Base-by-base conservation (phyloP, 371 early-diverging fungal genomes). In the Nematocida parisii region DNA sequence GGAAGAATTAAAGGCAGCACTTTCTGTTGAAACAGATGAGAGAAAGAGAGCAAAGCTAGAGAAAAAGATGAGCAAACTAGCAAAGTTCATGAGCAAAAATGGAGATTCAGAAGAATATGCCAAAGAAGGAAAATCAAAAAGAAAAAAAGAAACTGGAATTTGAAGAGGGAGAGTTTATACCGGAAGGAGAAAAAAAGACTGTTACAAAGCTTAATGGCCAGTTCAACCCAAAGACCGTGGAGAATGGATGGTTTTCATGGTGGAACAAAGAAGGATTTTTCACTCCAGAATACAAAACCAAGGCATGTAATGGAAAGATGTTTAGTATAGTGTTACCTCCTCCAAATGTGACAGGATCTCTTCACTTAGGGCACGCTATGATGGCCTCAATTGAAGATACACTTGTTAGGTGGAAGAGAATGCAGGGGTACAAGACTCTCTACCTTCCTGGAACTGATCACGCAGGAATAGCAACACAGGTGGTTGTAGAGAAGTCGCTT, bases 391-490 rank as follows among this genome's bases (percentile, higher is more conserved):
- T 99, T 82, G 94, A 98, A 89, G 99, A 99, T 89, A 84, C 92
- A 47, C 87, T 99, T 82, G 89, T 91, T n/a, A 91, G 99, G 85
- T 96, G 82, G 47, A 93, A 96, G 87, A 91, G 99, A 72, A 95
- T 97, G 95, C 90, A 92, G 83, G 95, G 96, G 45, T 91, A 94
- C 86, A 92, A 95, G 6, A 92, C 93, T 4, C 89, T 99, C 66
- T 97, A 91, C 88, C 90, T 94, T 71, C 95, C 96, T n/a, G 99
- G 98, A 71, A 91, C 91, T 62, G 99, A 99, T 87, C 99, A 99
- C 85, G 99, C 98, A 15, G 97, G 97, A 86, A 97, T 99, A 85
- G 93, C 97, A 24, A 94, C 95, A 45, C 99, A 99, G 87, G 89
- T 93, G 33, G 96, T 99, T 33, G 97, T 99, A 13, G 97, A 97